phyloP scores from a whole-genome alignment of 2,329 filamentous ascomycete genomes.

The Neofusicoccum sp. region DNA sequence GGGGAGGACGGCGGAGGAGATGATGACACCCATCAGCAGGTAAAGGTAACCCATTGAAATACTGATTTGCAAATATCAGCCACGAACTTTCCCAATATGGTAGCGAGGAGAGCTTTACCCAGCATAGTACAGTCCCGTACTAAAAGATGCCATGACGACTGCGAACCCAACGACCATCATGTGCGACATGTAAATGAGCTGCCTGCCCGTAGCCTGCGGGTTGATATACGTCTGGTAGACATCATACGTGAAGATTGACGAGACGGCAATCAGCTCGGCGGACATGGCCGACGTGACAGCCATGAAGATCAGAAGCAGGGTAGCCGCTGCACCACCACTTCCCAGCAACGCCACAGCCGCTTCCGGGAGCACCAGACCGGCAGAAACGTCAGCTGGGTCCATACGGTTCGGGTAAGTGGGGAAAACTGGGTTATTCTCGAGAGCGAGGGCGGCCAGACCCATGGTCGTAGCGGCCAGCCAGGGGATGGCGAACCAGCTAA shows the following conservation, averaged over 20 bases:
- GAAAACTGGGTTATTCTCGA: conserved; percentile 73
- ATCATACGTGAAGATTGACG: conserved; percentile 86
- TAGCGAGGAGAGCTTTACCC: conserved; percentile 27
- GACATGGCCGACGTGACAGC: conserved; percentile 49
- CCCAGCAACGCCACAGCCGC: conserved; percentile 83
- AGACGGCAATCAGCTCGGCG: conserved; percentile 64
- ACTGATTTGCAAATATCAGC: conserved; percentile 36
- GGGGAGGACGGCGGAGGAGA: conserved; percentile 81
- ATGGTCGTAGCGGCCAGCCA: conserved; percentile 89
- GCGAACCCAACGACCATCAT: conserved; percentile 73
- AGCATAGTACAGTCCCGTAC: conserved; percentile 63
- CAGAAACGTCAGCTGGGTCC: conserved; percentile 72
- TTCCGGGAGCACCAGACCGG: conserved; percentile 82
- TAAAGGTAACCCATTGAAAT: conserved; percentile 90
- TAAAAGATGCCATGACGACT: conserved; percentile 75
- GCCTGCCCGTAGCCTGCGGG: conserved; percentile 71
- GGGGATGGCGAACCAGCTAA: conserved; percentile 91
- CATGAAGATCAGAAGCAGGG: conserved; percentile 60
- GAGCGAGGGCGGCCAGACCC: conserved; percentile 77
- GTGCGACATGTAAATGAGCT: conserved; percentile 80
- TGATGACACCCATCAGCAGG: conserved; percentile 88
- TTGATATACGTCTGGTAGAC: conserved; percentile 87
- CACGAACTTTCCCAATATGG: conserved; percentile 12
- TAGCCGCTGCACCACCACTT: conserved; percentile 76
- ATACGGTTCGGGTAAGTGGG: conserved; percentile 75